phyloP scores from a whole-genome alignment of 2,329 filamentous ascomycete species.

The Claviceps pazoutovae region DNA sequence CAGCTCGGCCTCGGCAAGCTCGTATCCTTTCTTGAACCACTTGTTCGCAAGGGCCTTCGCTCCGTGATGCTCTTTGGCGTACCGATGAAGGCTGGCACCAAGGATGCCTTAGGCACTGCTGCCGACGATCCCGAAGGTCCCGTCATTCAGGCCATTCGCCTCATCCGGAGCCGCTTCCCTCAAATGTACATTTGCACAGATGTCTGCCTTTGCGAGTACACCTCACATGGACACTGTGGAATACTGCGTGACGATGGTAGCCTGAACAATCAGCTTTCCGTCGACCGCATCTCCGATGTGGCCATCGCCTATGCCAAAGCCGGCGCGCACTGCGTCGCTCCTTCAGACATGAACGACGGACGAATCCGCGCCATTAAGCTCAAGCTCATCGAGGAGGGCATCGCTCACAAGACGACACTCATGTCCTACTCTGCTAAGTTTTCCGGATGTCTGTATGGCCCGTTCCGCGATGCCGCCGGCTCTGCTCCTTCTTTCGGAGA shows the following conservation, averaged over 20 bases:
- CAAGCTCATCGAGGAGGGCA: constrained; percentile 88
- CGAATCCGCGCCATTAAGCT: constrained; percentile 95
- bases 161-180: constrained; percentile 75
- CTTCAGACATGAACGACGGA: constrained; percentile 98
- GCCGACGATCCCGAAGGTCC: constrained; percentile 90
- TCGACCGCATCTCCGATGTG: constrained; percentile 93
- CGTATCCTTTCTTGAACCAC: constrained; percentile 68
- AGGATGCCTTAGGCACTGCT: constrained; percentile 81
- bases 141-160: constrained; percentile 73
- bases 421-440: constrained; percentile 99
- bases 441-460: constrained; percentile 88
- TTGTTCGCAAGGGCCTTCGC: constrained; percentile 77
- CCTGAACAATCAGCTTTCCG: constrained; percentile 83
- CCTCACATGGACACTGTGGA: constrained; percentile 92
- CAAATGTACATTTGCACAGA: constrained; percentile 83
- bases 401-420: constrained; percentile 78
- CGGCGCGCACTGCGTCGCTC: constrained; percentile 90
- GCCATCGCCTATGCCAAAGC: constrained; percentile 94
- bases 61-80: constrained; percentile 96
- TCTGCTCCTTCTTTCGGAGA: constrained; percentile 87
- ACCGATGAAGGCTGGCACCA: constrained; percentile 63
- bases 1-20: constrained; percentile 80
- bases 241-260: constrained; percentile 87
- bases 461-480: constrained; percentile 91
- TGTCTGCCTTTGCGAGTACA: constrained; percentile 97